Conservation (phyloP, 257 asterid genomes). For the Fraxinus americana region DNA sequence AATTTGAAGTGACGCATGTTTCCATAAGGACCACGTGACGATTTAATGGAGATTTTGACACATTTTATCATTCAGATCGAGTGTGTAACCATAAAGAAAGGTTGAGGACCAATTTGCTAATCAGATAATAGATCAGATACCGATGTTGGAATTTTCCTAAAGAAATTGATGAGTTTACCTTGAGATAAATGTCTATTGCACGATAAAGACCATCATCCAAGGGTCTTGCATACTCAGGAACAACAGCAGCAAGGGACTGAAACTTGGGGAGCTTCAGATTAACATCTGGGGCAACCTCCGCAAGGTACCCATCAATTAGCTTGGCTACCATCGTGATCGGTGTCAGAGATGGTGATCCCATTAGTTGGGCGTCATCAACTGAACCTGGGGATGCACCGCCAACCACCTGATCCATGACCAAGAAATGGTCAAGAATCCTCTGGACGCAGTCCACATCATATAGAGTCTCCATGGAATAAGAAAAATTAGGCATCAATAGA, state of each 20-base stretch:
- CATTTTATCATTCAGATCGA: background rate
- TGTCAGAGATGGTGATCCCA: too few species aligned
- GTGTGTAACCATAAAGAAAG: background rate
- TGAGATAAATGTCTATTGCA: constrained; percentile 84
- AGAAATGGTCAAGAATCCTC: too few species aligned
- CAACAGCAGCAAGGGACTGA: too few species aligned
- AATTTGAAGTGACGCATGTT: background rate
- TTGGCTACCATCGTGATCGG: background rate
- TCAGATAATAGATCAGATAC: background rate
- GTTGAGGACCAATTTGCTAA: background rate
- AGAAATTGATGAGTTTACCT: constrained; percentile 48
- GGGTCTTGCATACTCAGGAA: too few species aligned
- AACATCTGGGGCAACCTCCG: too few species aligned
- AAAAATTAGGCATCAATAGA: constrained; percentile 85
- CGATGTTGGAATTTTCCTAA: background rate
- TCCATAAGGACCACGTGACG: background rate
- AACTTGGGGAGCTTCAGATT: too few species aligned
- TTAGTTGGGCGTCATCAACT: too few species aligned
- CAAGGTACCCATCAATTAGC: too few species aligned
- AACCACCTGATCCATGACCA: too few species aligned
- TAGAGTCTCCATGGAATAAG: constrained; percentile 83
- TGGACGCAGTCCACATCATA: too few species aligned
- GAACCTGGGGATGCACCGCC: too few species aligned
- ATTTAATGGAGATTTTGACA: background rate
- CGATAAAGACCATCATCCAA: constrained; percentile 57